phyloP scores from a whole-genome alignment of 331 rosid genomes.

The Saraca asoca region DNA sequence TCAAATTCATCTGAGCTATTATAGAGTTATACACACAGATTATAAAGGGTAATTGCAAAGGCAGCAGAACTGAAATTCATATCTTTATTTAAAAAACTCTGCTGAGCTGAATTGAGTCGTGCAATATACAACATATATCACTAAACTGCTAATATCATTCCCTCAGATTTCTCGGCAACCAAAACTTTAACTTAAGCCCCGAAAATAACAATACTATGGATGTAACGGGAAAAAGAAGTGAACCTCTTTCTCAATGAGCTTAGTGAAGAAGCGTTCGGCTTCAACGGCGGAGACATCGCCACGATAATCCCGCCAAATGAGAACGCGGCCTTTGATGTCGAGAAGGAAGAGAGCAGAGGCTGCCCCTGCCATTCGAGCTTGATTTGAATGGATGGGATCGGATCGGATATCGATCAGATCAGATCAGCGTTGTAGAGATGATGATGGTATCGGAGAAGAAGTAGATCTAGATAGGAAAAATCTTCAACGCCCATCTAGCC shows the following conservation, averaged over 20 bases:
- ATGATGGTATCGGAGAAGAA: neutral
- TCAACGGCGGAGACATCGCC: constrained; percentile 93
- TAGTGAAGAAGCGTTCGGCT: constrained; percentile 97
- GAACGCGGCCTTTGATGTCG: constrained; percentile 99
- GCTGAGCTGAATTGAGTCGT: neutral
- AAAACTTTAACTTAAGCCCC: too few species aligned
- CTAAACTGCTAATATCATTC: too few species aligned
- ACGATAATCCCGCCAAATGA: constrained; percentile 96
- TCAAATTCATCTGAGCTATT: neutral
- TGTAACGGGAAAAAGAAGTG: neutral
- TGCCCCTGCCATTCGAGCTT: constrained; percentile 77
- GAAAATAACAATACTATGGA: neutral
- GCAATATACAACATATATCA: neutral
- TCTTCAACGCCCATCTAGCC: constrained; percentile 21
- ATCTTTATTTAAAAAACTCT: neutral
- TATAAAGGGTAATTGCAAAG: neutral
- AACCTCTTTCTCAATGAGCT: constrained; percentile 97
- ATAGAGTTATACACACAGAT: neutral
- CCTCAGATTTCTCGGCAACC: too few species aligned
- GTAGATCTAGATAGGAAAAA: constrained; percentile 36
- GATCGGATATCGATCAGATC: constrained; percentile 20
- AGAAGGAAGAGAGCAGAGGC: constrained; percentile 95
- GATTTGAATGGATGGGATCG: constrained; percentile 44
- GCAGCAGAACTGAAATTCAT: neutral
- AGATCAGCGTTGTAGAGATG: constrained; percentile 33